These are phyloP conservation scores for Fraxinus paxiana DNA, from an alignment of 305 asterid species.

Conservation along the genomic window DNA sequence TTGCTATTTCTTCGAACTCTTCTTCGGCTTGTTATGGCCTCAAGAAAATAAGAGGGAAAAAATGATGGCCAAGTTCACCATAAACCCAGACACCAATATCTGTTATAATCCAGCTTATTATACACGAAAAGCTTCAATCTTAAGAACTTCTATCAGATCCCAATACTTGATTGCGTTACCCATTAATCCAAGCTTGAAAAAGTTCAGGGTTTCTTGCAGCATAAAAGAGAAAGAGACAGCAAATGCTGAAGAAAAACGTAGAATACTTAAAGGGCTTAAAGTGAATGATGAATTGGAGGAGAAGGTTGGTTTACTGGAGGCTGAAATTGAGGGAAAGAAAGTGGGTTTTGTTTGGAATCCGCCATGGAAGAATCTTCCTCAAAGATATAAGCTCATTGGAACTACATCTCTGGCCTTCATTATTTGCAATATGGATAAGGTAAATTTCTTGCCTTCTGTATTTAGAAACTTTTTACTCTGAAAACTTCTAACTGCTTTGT, in stretches of 20 bases:
- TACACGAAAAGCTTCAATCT: conserved; percentile 37
- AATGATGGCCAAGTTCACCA: conserved; percentile 46
- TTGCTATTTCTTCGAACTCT: neutral
- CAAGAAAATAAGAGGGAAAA: neutral
- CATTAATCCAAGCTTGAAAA: conserved; percentile 33
- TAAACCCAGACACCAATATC: conserved; percentile 42
- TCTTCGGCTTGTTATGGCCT: neutral
- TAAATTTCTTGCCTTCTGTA: conserved; percentile 18
- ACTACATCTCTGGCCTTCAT: conserved; percentile 41
- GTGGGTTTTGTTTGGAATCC: no score
- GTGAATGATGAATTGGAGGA: conserved; percentile 45
- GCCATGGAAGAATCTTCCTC: no score
- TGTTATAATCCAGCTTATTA: conserved; percentile 24
- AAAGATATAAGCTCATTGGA: no score
- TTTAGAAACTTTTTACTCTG: neutral
- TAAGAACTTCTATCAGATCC: conserved; percentile 23
- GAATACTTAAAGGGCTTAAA: conserved; percentile 36
- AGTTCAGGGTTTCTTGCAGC: conserved; percentile 56
- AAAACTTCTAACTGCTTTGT: neutral
- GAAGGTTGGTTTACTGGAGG: conserved; percentile 34
- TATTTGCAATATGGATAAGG: conserved; percentile 98
- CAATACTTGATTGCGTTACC: conserved; percentile 30
- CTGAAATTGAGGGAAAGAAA: conserved; percentile 30
- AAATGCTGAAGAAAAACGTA: conserved; percentile 35
- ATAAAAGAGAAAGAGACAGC: conserved; percentile 57